Evolutionary conservation across 805 yeast species (phyloP).

Genomic region (Nakazawaea ambrosiae): DNA sequence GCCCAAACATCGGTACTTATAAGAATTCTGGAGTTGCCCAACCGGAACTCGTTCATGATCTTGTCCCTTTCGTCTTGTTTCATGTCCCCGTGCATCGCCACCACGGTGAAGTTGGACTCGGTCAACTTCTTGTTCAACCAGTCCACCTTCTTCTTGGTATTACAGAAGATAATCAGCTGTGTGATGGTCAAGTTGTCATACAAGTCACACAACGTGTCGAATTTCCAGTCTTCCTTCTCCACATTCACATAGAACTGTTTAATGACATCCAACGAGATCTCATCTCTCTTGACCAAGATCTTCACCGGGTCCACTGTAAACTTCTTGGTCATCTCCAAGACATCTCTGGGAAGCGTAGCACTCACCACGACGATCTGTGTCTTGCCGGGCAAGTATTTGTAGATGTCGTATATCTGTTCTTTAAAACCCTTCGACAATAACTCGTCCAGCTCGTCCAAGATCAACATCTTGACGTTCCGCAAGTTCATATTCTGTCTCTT

Average conservation of each 20-base stretch:
- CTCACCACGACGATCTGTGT: slow-evolving; percentile 93
- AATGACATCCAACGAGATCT: slow-evolving; percentile 91
- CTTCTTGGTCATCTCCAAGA: slow-evolving; percentile 81
- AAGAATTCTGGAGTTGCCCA: slow-evolving; percentile 88
- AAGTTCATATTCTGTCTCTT: slow-evolving; percentile 81
- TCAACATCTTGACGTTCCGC: slow-evolving; percentile 83
- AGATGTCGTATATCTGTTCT: slow-evolving; percentile 92
- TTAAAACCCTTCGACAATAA: slow-evolving; percentile 89
- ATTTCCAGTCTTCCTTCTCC: slow-evolving; percentile 90
- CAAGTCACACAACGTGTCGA: slow-evolving; percentile 88
- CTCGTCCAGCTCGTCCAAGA: slow-evolving; percentile 98
- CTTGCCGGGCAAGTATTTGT: slow-evolving; percentile 77
- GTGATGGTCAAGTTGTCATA: slow-evolving; percentile 94
- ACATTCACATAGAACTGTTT: slow-evolving; percentile 88
- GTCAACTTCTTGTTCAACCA: slow-evolving; percentile 70
- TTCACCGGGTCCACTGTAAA: slow-evolving; percentile 94
- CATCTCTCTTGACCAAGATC: slow-evolving; percentile 92
- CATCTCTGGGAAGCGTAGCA: slow-evolving; percentile 93
- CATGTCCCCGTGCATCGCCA: slow-evolving; percentile 95
- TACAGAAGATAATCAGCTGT: slow-evolving; percentile 97
- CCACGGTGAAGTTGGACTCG: slow-evolving; percentile 81
- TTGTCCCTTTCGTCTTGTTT: slow-evolving; percentile 89
- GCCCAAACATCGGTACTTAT: slow-evolving; percentile 96
- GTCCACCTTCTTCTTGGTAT: slow-evolving; percentile 92
- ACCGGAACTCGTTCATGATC: slow-evolving; percentile 93